Base-by-base conservation (phyloP, 192 early-diverging fungal species). In the Coemansia javaensis region DNA sequence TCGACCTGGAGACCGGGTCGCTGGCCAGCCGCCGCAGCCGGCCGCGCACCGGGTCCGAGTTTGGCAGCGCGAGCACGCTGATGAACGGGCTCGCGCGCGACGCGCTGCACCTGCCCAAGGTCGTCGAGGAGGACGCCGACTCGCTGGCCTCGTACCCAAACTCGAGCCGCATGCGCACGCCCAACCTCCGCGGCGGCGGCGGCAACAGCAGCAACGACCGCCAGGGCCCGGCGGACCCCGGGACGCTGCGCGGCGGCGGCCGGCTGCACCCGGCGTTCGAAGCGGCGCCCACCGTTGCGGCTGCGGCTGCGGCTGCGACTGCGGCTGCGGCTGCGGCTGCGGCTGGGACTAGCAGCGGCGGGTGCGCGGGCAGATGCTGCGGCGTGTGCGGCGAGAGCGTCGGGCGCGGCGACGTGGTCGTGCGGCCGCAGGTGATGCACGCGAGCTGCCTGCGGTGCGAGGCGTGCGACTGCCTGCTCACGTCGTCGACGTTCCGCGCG, bases 101-200 rank as follows among this genome's bases (percentile, higher is more conserved):
- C 34, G 21, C 33, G 34, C 63, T 39, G 22, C 32, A 67, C 11
- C 51, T 75, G 42, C 71, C 71, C 36, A 75, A 75, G 48, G 71
- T 75, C 3, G 59, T 75, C 16, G 71, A 75, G 46, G 71, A 75
- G 22, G 71, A 75, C 27, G 44, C 63, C n/a, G 71, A 75, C 50
- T 73, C 69, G 27, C 54, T 73, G 13, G 69, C 62, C 0, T 73
- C 69, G 17, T 73, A 62, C 27, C 54, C 62, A 12, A 57, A 45
- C 46, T 51, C 51, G 3, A 32, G 35, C 23, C 69, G 53, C 31
- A 27, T 53, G 20, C 45, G 43, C 34, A 73, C 49, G 25, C 62
- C 63, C 7, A 47, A 43, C 16, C 32, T 73, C 24, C 50, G 56
- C n/a, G 69, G 62, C 25, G 69, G 69, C 17, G 69, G 69, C 14